Evolutionary conservation across 352 stramenopile genomes (phyloP), one percentile per base, ranked within the genome.

Genomic region (Phytophthora pisi): DNA sequence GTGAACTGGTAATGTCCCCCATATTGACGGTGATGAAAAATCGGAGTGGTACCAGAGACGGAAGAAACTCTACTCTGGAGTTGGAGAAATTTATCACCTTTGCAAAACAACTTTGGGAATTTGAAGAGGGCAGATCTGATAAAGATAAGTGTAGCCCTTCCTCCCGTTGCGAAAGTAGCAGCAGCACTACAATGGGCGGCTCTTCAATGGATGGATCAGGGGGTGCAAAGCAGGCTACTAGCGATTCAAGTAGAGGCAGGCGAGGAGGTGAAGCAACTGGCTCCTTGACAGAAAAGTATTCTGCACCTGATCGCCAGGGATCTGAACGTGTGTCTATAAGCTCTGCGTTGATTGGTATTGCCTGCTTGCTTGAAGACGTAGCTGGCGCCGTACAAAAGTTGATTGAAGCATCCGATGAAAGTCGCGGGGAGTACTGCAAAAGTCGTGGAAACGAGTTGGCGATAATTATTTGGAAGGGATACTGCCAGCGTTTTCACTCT

Each of bases 321-420:
- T 49, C 9, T 18, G 38, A 40, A 9, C 30, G 6, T 34, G 51
- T 55, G 46, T 31, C 23, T 43, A 73, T 85, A 24, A 69, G 64
- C 2, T 66, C 55, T 1, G 63, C 75, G 36, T 51, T 83, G 8
- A 59, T 90, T 51, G 78, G 71, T 4, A 49, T 88, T 10, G 84
- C 84, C n/a, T 78, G 88, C 34, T 43, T 86, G 8, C 42, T 89
- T 5, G 64, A 77, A 47, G 81, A 89, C 40, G 57, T 87, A n/a
- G 74, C 83, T 5, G 60, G 61, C 28, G 58, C 57, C 26, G 65
- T 88, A n/a, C 62, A 79, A n/a, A 74, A 56, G 8, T 51, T 85
- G 8, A 66, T 83, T 13, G 50, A 59, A 11, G 47, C 59, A 51
- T 68, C 57, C 24, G 57, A 78, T 51, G 55, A 60, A 51, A 64